A percentile compares a stretch with the other conserved stretches of the same genome.
Evolutionary conservation across 2,329 filamentous ascomycete species (phyloP).

Genomic region (Paraphoma sp.): DNA sequence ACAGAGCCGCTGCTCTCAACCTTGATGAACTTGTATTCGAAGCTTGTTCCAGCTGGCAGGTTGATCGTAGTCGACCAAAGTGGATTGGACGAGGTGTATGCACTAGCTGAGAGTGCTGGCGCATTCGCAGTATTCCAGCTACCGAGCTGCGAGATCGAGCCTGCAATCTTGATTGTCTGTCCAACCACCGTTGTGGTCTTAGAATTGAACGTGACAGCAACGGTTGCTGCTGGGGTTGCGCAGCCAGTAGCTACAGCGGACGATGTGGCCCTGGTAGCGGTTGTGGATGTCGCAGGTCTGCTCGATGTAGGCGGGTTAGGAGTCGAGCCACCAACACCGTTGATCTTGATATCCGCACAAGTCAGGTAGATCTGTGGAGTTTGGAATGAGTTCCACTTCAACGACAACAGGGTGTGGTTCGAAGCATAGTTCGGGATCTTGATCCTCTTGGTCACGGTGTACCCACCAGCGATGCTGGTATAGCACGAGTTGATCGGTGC

Average conservation of each 20-base stretch:
- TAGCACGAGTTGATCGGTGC: slow-evolving; percentile 42
- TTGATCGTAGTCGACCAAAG: slow-evolving; percentile 54
- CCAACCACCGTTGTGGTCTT: slow-evolving; percentile 57
- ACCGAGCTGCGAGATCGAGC: slow-evolving; percentile 53
- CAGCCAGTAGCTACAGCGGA: slow-evolving; percentile 16
- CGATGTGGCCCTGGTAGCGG: slow-evolving; percentile 11
- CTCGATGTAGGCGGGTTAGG: slow-evolving; percentile 22
- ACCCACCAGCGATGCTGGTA: slow-evolving; percentile 42
- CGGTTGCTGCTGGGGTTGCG: slow-evolving; percentile 32
- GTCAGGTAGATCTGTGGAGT: slow-evolving; percentile 42
- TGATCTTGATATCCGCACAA: slow-evolving; percentile 42
- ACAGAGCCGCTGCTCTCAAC: slow-evolving; percentile 54
- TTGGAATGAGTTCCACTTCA: slow-evolving; percentile 45
- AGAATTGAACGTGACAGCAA: slow-evolving; percentile 54
- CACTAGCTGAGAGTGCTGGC: slow-evolving; percentile 49
- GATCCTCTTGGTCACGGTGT: slow-evolving; percentile 41
- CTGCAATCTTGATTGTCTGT: slow-evolving; percentile 56
- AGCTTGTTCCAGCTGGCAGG: slow-evolving; percentile 50
- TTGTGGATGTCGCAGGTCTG: slow-evolving; percentile 13
- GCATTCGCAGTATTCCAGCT: slow-evolving; percentile 51
- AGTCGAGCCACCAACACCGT: slow-evolving; percentile 14
- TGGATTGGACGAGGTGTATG: slow-evolving; percentile 53
- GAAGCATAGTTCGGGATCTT: slow-evolving; percentile 42
- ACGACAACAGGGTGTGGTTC: slow-evolving; percentile 40
- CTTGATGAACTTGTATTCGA: slow-evolving; percentile 57